phyloP scores from a whole-genome alignment of 306 rosid genomes.

The Quercus aquifolioides region DNA sequence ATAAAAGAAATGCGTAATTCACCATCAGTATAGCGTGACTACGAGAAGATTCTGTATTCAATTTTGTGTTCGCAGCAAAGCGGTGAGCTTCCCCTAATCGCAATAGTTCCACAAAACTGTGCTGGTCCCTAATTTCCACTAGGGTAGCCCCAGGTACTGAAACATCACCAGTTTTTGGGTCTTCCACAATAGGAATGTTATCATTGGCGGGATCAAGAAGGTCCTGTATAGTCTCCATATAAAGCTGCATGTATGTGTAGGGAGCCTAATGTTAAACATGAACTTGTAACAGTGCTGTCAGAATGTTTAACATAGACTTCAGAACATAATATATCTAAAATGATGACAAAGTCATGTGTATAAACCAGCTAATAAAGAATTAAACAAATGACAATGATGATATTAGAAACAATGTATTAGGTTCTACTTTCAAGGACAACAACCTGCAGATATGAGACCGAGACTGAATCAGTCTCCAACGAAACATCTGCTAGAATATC shows the following conservation, averaged over 20 bases:
- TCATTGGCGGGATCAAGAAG: slow-evolving; percentile 93
- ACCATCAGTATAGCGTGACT: slow-evolving; percentile 99
- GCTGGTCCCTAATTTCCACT: slow-evolving; percentile 83
- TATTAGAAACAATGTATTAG: neutral
- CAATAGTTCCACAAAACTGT: slow-evolving; percentile 77
- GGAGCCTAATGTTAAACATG: slow-evolving; percentile 11
- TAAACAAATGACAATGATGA: slow-evolving; percentile 7
- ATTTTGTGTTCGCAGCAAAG: slow-evolving; percentile 91
- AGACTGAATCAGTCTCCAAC: slow-evolving; percentile 68
- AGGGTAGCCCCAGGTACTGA: slow-evolving; percentile 91
- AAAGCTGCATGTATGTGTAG: slow-evolving; percentile 59
- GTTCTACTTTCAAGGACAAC: slow-evolving; percentile 14
- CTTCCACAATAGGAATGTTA: slow-evolving; percentile 84
- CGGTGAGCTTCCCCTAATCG: slow-evolving; percentile 96
- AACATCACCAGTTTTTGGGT: slow-evolving; percentile 97
- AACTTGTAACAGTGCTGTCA: slow-evolving; percentile 13
- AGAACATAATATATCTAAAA: slow-evolving; percentile 3
- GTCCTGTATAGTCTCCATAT: slow-evolving; percentile 97
- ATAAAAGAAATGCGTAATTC: slow-evolving; percentile 21
- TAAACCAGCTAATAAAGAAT: neutral
- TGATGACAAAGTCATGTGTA: neutral
- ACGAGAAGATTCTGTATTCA: slow-evolving; percentile 97
- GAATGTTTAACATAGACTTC: slow-evolving; percentile 3
- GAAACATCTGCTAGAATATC: slow-evolving; percentile 82
- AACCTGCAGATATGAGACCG: slow-evolving; percentile 94